Base-by-base conservation (phyloP, 2,329 filamentous ascomycete genomes). In the Monosporascus ibericus region DNA sequence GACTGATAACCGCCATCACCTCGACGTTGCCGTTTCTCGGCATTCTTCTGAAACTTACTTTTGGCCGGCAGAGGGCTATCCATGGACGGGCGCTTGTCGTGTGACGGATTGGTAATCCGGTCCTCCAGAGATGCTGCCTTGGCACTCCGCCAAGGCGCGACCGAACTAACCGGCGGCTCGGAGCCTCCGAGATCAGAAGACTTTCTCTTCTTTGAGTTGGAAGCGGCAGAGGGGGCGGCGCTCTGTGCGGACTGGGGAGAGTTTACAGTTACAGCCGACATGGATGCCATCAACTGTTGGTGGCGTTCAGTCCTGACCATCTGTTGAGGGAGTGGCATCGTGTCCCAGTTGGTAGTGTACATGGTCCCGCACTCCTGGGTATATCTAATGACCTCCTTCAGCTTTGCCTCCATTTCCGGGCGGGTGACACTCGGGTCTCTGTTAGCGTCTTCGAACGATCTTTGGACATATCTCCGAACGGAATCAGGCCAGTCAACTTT, bases 11-110 rank as follows among this genome's bases (percentile, higher is more conserved):
- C 80, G 58, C 74, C 80, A 61, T 92, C 86, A 72, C 95, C 95
- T 62, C 94, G 90, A 65, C 89, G 89, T 70, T 87, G 88, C 61
- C 94, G 88, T 75, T 91, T 92, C 72, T 96, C 92, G 74, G 90
- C 80, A 69, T 85, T 84, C 75, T 87, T 87, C 73, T 88, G 84
- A 70, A 87, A 94, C 89, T 95, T 95, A 94, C 90, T 95, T 78
- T 77, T 78, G 58, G 74, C 70, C 53, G 72, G 62, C 50, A 70
- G 58, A 40, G 70, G 58, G 50, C 74, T 70, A 57, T 78, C 76
- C 66, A 72, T 68, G 52, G 64, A 65, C 55, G 66, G 60, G 62
- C 71, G 72, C 61, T 75, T 76, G 55, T 79, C 76, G 64, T 73
- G 66, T 54, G 77, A 70, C 52, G 77, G 70, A 66, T 84, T 85